These are phyloP conservation scores for Exophiala bonariae DNA, from an alignment of 2,329 filamentous ascomycete genomes.

Conservation along the genomic window DNA sequence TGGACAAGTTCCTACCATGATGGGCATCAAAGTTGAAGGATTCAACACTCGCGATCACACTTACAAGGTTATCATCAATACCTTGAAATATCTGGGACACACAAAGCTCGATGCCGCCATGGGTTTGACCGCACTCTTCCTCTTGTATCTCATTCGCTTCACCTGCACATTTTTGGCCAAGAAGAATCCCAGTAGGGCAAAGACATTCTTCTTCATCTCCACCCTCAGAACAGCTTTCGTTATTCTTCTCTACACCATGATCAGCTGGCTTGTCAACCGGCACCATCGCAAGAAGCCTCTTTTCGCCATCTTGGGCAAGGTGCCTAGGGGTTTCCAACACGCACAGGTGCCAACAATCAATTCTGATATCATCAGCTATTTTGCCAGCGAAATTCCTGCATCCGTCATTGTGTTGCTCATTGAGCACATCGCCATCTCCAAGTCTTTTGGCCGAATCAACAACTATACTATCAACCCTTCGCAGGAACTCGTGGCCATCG, in stretches of 20 bases:
- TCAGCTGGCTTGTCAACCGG: conserved; percentile 82
- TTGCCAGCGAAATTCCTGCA: conserved; percentile 73
- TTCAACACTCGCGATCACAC: conserved; percentile 76
- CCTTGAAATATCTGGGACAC: conserved; percentile 67
- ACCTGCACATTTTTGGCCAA: conserved; percentile 66
- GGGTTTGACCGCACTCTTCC: conserved; percentile 75
- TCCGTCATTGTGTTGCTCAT: conserved; percentile 93
- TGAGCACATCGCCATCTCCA: conserved; percentile 95
- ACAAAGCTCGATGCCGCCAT: conserved; percentile 79
- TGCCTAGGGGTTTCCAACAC: conserved; percentile 85
- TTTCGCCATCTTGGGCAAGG: conserved; percentile 72
- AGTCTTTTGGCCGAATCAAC: conserved; percentile 93
- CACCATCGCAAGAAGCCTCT: conserved; percentile 61
- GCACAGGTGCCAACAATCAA: conserved; percentile 72
- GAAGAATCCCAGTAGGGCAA: conserved; percentile 67
- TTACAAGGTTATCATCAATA: conserved; percentile 81
- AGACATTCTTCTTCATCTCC: conserved; percentile 83
- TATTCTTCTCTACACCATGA: conserved; percentile 86
- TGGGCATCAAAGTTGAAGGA: conserved; percentile 71
- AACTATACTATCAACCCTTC: conserved; percentile 96
- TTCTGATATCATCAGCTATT: conserved; percentile 63
- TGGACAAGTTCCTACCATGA: conserved; percentile 77
- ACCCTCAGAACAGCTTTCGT: conserved; percentile 90
- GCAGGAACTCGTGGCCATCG: conserved; percentile 93
- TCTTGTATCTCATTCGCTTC: conserved; percentile 75